These are phyloP conservation scores for Cystofilobasidium bisporidii DNA, from an alignment of 768 basidiomycete species.

Conservation along the genomic window DNA sequence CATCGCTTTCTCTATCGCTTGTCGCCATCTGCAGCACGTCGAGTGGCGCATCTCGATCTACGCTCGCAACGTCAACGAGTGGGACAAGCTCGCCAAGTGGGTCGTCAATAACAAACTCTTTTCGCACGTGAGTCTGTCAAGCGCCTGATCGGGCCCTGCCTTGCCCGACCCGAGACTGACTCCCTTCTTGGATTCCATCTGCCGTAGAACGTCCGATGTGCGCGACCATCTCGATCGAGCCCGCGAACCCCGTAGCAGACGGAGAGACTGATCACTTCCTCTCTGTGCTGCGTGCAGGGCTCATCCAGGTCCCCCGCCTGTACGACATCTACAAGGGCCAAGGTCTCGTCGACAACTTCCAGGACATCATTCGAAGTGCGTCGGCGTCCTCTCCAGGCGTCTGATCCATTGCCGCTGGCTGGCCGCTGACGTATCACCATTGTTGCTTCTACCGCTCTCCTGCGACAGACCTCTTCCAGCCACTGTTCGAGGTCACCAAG, in stretches of 20 bases:
- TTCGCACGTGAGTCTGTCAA: conserved; percentile 50
- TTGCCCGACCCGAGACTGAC: too few species aligned
- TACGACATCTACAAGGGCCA: conserved; percentile 92
- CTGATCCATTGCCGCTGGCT: too few species aligned
- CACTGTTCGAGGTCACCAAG: conserved; percentile 90
- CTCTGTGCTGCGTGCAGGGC: conserved; percentile 47
- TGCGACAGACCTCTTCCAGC: conserved; percentile 87
- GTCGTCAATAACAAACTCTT: conserved; percentile 82
- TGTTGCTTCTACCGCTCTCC: neutral
- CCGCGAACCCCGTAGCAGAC: too few species aligned
- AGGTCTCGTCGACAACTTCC: conserved; percentile 72
- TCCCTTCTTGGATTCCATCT: too few species aligned
- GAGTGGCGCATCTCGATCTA: conserved; percentile 98
- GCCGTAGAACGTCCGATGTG: conserved; percentile 56
- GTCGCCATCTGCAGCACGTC: conserved; percentile 69
- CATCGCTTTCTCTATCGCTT: too few species aligned
- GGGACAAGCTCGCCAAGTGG: conserved; percentile 99
- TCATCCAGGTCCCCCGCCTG: conserved; percentile 86
- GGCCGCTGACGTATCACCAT: conserved; percentile 8
- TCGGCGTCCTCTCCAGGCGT: conserved; percentile 30
- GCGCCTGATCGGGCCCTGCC: too few species aligned
- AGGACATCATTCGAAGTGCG: conserved; percentile 82
- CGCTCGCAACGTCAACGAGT: conserved; percentile 67
- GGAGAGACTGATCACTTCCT: too few species aligned
- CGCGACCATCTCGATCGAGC: neutral